Conservation (phyloP, 2,329 filamentous ascomycete species). For the Orbilia brochopaga region DNA sequence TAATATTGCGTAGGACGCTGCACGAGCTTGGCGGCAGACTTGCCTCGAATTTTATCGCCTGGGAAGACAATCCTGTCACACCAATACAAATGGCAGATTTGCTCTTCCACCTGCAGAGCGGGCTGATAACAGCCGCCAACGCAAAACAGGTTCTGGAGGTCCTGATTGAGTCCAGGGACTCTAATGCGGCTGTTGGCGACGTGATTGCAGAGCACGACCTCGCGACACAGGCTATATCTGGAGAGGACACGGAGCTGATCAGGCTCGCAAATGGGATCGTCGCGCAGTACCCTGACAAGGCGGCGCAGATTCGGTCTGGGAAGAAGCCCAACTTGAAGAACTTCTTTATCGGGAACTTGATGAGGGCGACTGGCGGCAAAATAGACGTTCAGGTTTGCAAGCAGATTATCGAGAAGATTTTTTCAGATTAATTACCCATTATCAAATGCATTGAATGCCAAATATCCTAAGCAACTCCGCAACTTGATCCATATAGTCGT, state of each 20-base stretch:
- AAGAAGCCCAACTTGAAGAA: slow-evolving; percentile 44
- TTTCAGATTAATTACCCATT: slow-evolving; percentile 13
- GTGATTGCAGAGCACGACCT: slow-evolving; percentile 38
- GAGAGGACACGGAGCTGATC: slow-evolving; percentile 25
- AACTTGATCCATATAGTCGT: too few species aligned
- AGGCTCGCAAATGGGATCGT: slow-evolving; percentile 21
- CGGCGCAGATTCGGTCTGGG: slow-evolving; percentile 31
- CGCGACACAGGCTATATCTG: slow-evolving; percentile 9
- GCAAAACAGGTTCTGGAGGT: slow-evolving; percentile 38
- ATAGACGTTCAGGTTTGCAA: slow-evolving; percentile 36
- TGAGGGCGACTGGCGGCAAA: slow-evolving; percentile 41
- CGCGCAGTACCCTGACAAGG: slow-evolving; percentile 39
- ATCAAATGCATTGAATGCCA: neutral
- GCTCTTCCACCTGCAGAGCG: slow-evolving; percentile 58
- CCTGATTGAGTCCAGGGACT: slow-evolving; percentile 11
- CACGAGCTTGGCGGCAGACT: slow-evolving; percentile 64
- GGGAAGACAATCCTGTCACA: slow-evolving; percentile 59
- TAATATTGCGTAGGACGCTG: slow-evolving; percentile 58
- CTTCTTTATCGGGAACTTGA: slow-evolving; percentile 46
- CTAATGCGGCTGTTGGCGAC: slow-evolving; percentile 4
- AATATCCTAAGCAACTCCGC: neutral
- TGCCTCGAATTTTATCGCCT: slow-evolving; percentile 57
- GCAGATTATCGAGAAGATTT: slow-evolving; percentile 39
- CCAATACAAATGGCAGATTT: slow-evolving; percentile 60
- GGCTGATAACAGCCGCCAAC: slow-evolving; percentile 59